phyloP scores from a whole-genome alignment of 2,329 filamentous ascomycete genomes.

The Paecilomyces formosus region DNA sequence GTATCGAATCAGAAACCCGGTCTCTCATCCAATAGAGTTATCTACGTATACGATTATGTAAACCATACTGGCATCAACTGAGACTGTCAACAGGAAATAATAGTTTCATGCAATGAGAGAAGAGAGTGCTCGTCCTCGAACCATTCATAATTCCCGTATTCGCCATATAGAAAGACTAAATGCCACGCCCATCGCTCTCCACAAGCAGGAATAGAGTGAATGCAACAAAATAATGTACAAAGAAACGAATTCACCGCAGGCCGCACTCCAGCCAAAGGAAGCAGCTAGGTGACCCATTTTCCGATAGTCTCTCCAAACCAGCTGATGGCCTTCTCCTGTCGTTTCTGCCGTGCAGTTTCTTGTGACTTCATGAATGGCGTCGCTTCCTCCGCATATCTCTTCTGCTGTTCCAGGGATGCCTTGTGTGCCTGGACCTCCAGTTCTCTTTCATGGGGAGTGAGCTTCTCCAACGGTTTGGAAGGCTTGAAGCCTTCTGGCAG shows the following conservation, averaged over 20 bases:
- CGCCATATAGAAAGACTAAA: neutral
- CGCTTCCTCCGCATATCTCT: constrained; percentile 28
- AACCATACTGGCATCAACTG: neutral
- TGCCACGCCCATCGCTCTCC: neutral
- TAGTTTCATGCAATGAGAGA: neutral
- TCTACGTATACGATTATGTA: neutral
- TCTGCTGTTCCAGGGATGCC: constrained; percentile 29
- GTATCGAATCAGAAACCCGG: neutral
- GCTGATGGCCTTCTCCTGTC: constrained; percentile 30
- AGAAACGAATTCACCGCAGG: neutral
- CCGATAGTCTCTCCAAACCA: constrained; percentile 39
- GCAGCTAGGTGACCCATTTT: constrained; percentile 28
- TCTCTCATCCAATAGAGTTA: neutral
- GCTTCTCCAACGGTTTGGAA: constrained; percentile 30
- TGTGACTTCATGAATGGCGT: constrained; percentile 29
- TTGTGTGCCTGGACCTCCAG: constrained; percentile 34
- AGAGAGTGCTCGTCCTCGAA: neutral
- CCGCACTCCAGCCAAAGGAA: neutral
- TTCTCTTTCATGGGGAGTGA: constrained; percentile 41
- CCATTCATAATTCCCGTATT: neutral
- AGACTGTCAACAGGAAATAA: neutral
- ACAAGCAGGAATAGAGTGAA: neutral
- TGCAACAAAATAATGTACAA: neutral
- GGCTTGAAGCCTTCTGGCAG: constrained; percentile 29
- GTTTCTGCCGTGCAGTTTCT: constrained; percentile 27